A percentile compares a stretch with the other conserved stretches of the same genome.
Conservation (phyloP, 1,284 basidiomycete genomes). For the Cryptococcus floricola region DNA sequence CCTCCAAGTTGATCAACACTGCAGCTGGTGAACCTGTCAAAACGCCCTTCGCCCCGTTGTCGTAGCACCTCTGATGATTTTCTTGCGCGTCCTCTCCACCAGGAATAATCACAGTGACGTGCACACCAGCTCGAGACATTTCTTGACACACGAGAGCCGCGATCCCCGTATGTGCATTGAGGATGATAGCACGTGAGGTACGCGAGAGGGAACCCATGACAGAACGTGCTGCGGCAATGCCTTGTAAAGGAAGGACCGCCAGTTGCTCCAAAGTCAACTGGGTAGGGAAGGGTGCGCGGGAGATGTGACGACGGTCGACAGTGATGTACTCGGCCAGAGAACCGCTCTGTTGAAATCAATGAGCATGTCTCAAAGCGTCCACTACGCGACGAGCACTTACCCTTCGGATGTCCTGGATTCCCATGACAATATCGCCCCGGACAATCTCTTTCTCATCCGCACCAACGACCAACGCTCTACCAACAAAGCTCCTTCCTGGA, state of each 20-base stretch:
- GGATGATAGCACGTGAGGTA: slow-evolving; percentile 58
- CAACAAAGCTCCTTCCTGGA: slow-evolving; percentile 77
- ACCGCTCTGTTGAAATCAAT: slow-evolving; percentile 57
- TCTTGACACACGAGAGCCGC: slow-evolving; percentile 73
- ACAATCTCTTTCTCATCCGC: slow-evolving; percentile 69
- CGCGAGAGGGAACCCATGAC: slow-evolving; percentile 55
- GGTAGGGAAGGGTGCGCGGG: slow-evolving; percentile 57
- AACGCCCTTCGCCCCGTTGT: slow-evolving; percentile 43
- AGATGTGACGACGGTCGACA: slow-evolving; percentile 70
- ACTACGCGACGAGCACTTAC: slow-evolving; percentile 47
- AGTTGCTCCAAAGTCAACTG: slow-evolving; percentile 67
- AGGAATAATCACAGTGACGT: slow-evolving; percentile 42
- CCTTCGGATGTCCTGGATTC: slow-evolving; percentile 69
- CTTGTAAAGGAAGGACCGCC: slow-evolving; percentile 69
- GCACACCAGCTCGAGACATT: slow-evolving; percentile 51
- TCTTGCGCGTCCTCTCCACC: slow-evolving; percentile 35
- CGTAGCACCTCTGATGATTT: slow-evolving; percentile 29
- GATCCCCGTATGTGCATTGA: slow-evolving; percentile 70
- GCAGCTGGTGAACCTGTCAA: slow-evolving; percentile 39
- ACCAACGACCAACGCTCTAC: slow-evolving; percentile 70
- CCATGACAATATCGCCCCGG: slow-evolving; percentile 78
- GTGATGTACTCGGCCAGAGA: slow-evolving; percentile 77
- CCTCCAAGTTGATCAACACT: slow-evolving; percentile 40
- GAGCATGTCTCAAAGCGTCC: background rate
- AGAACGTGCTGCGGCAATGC: slow-evolving; percentile 71